A percentile compares a stretch with the other conserved stretches of the same genome.
Conservation (phyloP, 495 filamentous ascomycete genomes). For the Sabuloglossum arenarium region DNA sequence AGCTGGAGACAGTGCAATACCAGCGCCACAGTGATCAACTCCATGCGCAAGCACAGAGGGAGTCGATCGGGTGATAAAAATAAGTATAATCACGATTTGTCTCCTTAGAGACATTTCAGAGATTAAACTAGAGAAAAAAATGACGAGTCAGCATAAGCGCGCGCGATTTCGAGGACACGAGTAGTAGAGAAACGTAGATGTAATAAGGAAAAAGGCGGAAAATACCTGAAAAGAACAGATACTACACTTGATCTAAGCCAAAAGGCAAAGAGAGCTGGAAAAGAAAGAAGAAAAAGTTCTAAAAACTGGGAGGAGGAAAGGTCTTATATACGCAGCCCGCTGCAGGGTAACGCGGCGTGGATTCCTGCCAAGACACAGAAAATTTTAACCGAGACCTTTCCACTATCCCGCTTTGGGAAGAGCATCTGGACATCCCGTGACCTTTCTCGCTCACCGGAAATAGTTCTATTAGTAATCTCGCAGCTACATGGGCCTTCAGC, state of each 20-base stretch:
- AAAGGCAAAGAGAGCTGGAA: constrained; percentile 30
- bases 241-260: constrained; percentile 98
- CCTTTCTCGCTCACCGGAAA: too few relatives aligned
- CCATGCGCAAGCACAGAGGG: constrained; percentile 75
- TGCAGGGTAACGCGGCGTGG: background rate
- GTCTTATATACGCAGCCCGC: constrained; percentile 1
- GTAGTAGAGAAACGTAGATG: background rate
- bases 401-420: too few relatives aligned
- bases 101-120: constrained; percentile 29
- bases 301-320: constrained; percentile 25
- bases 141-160: too few relatives aligned
- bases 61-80: constrained; percentile 25
- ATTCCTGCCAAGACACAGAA: background rate
- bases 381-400: background rate
- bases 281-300: constrained; percentile 5
- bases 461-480: too few relatives aligned
- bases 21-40: constrained; percentile 54
- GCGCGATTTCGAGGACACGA: too few relatives aligned
- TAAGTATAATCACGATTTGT: constrained; percentile 17
- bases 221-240: constrained; percentile 85
- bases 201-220: background rate
- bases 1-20: constrained; percentile 74
- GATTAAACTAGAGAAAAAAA: constrained; percentile 45
- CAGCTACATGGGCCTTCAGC: too few relatives aligned
- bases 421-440: too few relatives aligned